Evolutionary conservation across 768 basidiomycete genomes (phyloP), one percentile per base, ranked within the genome.

Genomic region (Flagelloscypha sp.): DNA sequence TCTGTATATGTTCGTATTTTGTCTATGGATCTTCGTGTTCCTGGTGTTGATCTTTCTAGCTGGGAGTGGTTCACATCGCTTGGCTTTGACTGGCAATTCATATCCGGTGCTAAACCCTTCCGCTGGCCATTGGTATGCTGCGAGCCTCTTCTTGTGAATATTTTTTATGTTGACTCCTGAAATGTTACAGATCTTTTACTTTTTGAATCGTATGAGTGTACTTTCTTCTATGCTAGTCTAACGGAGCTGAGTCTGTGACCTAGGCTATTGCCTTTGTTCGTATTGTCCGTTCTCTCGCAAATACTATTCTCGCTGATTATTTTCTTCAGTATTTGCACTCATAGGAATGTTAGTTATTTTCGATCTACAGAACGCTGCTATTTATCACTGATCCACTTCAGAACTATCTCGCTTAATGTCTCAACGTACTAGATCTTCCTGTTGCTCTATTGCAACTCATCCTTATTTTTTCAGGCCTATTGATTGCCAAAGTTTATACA

Each of bases 61-160:
- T 82, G 79, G 79, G 79, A 83, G 52, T 77, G 74, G 58, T 63
- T 69, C 43, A 71, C 68, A 7, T 76, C 77, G 16, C 52, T 80
- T 37, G 48, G 64, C 38, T 83, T 81, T 45, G 80, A 83, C 53
- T 79, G 73, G 74, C 61, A 73, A 40, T 73, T 70, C 43, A 45
- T 83, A 44, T 58, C 66, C 9, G 63, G 78, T 27, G 68, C 67
- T 55, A 72, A 68, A 45, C 60, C 46, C 30, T 81, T 81, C 54
- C 66, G 59, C 29, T 82, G 80, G 80, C 79, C 80, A 33, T 56
- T 83, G 73, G 79, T 82, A n/a, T n/a, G n/a, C n/a, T n/a, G n/a
- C n/a, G 49, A 27, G 60, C 32, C 10, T 35, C 7, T 17, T 40
- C 3, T 29, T 16, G 13, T 13, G 41, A 20, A 21, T 16, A 18